These are phyloP conservation scores for Aspergillus sp. DNA, from an alignment of 2,329 filamentous ascomycete species.

Conservation along the genomic window DNA sequence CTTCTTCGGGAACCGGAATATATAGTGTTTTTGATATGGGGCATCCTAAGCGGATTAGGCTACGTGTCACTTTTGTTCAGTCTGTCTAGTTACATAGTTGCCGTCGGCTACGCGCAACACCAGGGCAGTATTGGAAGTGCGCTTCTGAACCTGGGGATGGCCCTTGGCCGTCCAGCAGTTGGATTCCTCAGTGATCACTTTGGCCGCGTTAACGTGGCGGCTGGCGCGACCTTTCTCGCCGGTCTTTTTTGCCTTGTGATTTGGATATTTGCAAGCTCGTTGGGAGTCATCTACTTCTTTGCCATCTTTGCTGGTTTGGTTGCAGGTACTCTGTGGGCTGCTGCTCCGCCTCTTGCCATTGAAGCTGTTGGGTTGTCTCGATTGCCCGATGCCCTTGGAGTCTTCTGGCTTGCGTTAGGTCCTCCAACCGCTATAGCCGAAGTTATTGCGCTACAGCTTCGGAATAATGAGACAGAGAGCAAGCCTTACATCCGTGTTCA, in stretches of 20 bases:
- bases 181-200: slow-evolving; percentile 55
- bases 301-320: slow-evolving; percentile 51
- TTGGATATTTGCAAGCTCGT: slow-evolving; percentile 54
- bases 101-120: slow-evolving; percentile 50
- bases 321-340: slow-evolving; percentile 53
- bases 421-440: slow-evolving; percentile 42
- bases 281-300: slow-evolving; percentile 53
- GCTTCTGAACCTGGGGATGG: slow-evolving; percentile 56
- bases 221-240: slow-evolving; percentile 46
- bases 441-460: slow-evolving; percentile 54
- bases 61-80: slow-evolving; percentile 59
- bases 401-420: slow-evolving; percentile 53
- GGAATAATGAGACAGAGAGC: slow-evolving; percentile 22
- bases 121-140: slow-evolving; percentile 57
- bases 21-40: slow-evolving; percentile 50
- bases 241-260: slow-evolving; percentile 53
- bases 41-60: slow-evolving; percentile 54
- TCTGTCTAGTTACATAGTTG: slow-evolving; percentile 53
- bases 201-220: slow-evolving; percentile 57
- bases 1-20: slow-evolving; percentile 33
- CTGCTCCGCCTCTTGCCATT: slow-evolving; percentile 50
- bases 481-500: slow-evolving; percentile 34
- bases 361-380: slow-evolving; percentile 55
- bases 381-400: slow-evolving; percentile 49
- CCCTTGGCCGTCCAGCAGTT: slow-evolving; percentile 48